Conservation (phyloP, 2,329 filamentous ascomycete genomes). For the Pseudocercospora crystallina region DNA sequence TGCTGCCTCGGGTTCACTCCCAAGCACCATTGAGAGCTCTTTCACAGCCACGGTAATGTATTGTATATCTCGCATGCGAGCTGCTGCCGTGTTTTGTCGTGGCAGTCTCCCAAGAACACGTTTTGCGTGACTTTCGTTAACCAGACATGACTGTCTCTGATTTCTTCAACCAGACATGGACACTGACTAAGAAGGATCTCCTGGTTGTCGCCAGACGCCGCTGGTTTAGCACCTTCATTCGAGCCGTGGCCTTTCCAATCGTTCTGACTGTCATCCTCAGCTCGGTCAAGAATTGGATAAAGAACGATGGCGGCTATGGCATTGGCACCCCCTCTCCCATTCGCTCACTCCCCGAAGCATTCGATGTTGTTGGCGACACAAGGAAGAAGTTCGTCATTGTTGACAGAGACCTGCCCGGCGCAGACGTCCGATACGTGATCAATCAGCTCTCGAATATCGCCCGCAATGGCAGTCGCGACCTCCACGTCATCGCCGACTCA, state of each 20-base stretch:
- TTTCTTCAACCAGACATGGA: constrained; percentile 48
- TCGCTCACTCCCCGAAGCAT: constrained; percentile 62
- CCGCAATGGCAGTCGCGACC: constrained; percentile 53
- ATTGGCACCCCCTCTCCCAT: constrained; percentile 63
- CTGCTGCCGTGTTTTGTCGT: too few species aligned
- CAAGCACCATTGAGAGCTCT: too few species aligned
- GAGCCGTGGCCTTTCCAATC: constrained; percentile 55
- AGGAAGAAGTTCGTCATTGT: constrained; percentile 73
- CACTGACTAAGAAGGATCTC: constrained; percentile 57
- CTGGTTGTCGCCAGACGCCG: constrained; percentile 53
- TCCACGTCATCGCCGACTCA: constrained; percentile 56
- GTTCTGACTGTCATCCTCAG: constrained; percentile 49
- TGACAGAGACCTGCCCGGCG: constrained; percentile 65
- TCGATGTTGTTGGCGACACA: constrained; percentile 56
- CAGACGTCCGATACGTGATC: constrained; percentile 72
- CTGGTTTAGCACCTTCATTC: constrained; percentile 52
- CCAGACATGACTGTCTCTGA: constrained; percentile 17
- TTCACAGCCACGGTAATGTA: too few species aligned
- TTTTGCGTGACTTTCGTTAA: too few species aligned
- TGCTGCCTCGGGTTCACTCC: too few species aligned
- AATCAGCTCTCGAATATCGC: constrained; percentile 59
- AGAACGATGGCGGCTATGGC: constrained; percentile 72
- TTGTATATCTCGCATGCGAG: too few species aligned
- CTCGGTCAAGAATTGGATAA: constrained; percentile 73
- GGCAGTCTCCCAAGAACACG: too few species aligned